Base-by-base conservation (phyloP, 2,329 filamentous ascomycete genomes). In the Talaromyces marneffei region DNA sequence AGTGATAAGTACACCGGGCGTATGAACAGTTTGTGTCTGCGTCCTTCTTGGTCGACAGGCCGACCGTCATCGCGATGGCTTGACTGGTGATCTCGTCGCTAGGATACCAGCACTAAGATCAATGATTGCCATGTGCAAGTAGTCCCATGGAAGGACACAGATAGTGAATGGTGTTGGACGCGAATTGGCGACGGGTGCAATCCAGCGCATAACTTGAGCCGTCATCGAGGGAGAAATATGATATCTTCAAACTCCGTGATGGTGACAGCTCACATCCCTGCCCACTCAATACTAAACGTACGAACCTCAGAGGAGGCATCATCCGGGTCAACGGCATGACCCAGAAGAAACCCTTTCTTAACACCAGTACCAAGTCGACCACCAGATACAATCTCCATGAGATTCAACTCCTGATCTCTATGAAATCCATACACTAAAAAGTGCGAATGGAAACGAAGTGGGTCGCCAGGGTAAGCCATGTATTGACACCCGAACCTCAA, bases 401-500 rank as follows among this genome's bases (percentile, higher is more conserved):
- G 79, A 39, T 89, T 84, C 61, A 99, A 88, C 67, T 92, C 86
- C 69, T 96, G 85, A 63, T 97, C 87, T 91, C 92, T 97, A n/a
- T 82, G 86, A 67, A 89, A 85, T 33, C 89, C 86, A n/a, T 88
- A 89, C 7, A 88, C 90, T 68, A 96, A 83, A 73, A 96, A 97
- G 74, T 99, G 94, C 50, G 91, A 94, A 75, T 99, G 94, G 73
- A 95, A 99, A 10, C 94, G 87, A 57, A 99, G 80, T 1, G 94
- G 92, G 72, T 99, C 94, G 50, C 94, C 94, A 0, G 94, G 94
- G 69, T 99, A 99, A 4, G 95, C 91, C 67, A 92, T 91, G 76
- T 96, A 97, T 70, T 94, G 87, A 68, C 92, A 95, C 27, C 94
- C 94, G 70, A 99, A 99, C 27, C 94, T 90, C 57, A 99, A 82